Evolutionary conservation across 352 stramenopile species (phyloP).

Genomic region (Aphanomyces astaci): DNA sequence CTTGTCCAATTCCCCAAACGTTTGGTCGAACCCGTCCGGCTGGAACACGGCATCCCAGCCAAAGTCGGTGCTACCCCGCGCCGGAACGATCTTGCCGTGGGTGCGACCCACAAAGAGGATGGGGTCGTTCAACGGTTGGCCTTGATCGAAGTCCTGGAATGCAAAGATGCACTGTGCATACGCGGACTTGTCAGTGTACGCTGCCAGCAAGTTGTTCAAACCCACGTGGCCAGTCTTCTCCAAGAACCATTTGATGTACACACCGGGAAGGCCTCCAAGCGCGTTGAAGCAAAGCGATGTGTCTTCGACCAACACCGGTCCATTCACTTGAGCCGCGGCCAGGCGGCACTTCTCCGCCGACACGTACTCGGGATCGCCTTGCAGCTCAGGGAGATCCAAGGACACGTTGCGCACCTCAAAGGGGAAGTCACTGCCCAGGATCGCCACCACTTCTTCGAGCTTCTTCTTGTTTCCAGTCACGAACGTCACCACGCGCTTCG

Average conservation of each 20-base stretch:
- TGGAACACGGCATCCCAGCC: slow-evolving; percentile 90
- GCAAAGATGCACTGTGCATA: slow-evolving; percentile 97
- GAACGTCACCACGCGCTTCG: slow-evolving; percentile 22
- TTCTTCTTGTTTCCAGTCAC: slow-evolving; percentile 25
- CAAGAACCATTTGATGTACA: slow-evolving; percentile 99
- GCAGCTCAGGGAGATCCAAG: slow-evolving; percentile 95
- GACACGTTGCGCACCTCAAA: slow-evolving; percentile 90
- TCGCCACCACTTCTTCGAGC: slow-evolving; percentile 33
- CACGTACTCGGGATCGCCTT: slow-evolving; percentile 94
- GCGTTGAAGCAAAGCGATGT: slow-evolving; percentile 96
- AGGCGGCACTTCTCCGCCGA: slow-evolving; percentile 91
- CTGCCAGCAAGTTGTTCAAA: slow-evolving; percentile 91
- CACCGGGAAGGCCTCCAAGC: slow-evolving; percentile 88
- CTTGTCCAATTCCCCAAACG: slow-evolving; percentile 90
- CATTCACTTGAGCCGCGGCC: slow-evolving; percentile 75
- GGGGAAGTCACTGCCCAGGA: slow-evolving; percentile 77
- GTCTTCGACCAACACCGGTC: slow-evolving; percentile 93
- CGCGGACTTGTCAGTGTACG: slow-evolving; percentile 92
- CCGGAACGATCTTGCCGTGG: slow-evolving; percentile 88
- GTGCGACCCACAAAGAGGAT: slow-evolving; percentile 92
- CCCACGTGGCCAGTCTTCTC: slow-evolving; percentile 90
- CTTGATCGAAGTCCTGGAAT: slow-evolving; percentile 46
- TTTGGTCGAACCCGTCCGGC: slow-evolving; percentile 69
- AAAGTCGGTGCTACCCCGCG: slow-evolving; percentile 76
- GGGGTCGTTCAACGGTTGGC: slow-evolving; percentile 56